A percentile compares a stretch with the other conserved stretches of the same genome.
Evolutionary conservation across 352 stramenopile species (phyloP).

Genomic region (Plasmopara viticola): DNA sequence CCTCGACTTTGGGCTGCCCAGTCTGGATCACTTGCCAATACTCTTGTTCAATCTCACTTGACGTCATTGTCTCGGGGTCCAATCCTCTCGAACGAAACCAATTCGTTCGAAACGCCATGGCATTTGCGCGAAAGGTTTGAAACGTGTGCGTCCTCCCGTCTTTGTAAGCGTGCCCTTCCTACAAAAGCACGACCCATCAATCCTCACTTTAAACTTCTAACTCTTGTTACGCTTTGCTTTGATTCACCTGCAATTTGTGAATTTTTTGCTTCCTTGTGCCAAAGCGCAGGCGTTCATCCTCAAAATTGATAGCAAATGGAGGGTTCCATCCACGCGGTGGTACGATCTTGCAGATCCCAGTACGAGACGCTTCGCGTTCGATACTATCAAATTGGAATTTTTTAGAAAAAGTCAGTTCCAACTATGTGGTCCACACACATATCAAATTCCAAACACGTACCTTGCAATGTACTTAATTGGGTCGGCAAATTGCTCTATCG

Average conservation of each 20-base stretch:
- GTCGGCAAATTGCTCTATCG: conserved; percentile 80
- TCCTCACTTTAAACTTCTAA: too few relatives aligned
- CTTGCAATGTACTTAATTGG: conserved; percentile 85
- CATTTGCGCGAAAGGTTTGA: conserved; percentile 53
- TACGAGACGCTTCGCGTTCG: conserved; percentile 44
- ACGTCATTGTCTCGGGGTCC: conserved; percentile 35
- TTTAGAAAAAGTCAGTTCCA: conserved; percentile 4
- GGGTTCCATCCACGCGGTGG: conserved; percentile 92
- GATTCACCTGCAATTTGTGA: conserved; percentile 56
- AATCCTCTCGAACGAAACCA: conserved; percentile 46
- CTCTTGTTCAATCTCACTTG: conserved; percentile 74
- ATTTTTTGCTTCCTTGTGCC: conserved; percentile 93
- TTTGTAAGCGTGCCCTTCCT: conserved; percentile 64
- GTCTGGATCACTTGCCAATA: conserved; percentile 87
- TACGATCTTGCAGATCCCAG: conserved; percentile 98
- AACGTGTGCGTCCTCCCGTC: conserved; percentile 60
- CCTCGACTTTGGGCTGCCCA: conserved; percentile 28
- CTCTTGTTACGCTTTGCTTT: neutral
- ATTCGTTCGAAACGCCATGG: conserved; percentile 41
- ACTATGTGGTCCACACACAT: neutral
- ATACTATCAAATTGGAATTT: conserved; percentile 33
- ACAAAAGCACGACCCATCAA: neutral
- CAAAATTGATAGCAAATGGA: conserved; percentile 58
- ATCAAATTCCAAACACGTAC: conserved; percentile 20
- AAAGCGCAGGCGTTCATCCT: conserved; percentile 61